Conservation (phyloP, 1,139 yeast species). For the Pneumocystis carinii region DNA sequence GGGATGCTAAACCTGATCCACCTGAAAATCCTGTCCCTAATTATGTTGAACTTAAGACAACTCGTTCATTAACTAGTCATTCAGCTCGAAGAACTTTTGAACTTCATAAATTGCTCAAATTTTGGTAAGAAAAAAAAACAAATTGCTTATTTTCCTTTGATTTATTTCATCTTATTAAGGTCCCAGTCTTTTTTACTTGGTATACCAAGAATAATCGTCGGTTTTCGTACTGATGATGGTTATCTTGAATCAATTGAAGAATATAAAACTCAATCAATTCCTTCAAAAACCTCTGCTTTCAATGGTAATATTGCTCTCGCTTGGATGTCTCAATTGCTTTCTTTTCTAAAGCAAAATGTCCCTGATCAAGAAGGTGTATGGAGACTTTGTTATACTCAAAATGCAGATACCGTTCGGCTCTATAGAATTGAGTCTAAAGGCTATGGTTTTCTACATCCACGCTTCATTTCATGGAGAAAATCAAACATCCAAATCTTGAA, state of each 20-base stretch:
- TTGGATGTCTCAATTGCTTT: background rate
- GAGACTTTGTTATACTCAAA: background rate
- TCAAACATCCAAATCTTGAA: no score
- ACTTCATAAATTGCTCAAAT: slow-evolving; percentile 42
- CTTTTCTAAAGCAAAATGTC: background rate
- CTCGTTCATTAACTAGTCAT: slow-evolving; percentile 38
- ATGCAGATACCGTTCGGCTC: no score
- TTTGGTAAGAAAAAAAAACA: slow-evolving; percentile 40
- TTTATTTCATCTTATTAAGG: background rate
- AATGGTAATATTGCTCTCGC: background rate
- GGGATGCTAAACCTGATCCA: slow-evolving; percentile 54
- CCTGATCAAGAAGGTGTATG: background rate
- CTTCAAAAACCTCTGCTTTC: slow-evolving; percentile 21
- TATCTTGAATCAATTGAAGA: slow-evolving; percentile 54
- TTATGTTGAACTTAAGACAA: slow-evolving; percentile 76
- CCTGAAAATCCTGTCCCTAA: slow-evolving; percentile 39
- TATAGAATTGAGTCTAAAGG: background rate
- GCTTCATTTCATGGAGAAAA: background rate
- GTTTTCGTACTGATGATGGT: slow-evolving; percentile 65
- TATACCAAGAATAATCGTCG: slow-evolving; percentile 60
- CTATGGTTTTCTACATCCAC: background rate
- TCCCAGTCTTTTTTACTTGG: slow-evolving; percentile 87
- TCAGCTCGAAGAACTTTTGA: slow-evolving; percentile 50
- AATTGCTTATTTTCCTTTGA: no score
- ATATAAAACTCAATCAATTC: slow-evolving; percentile 64